Evolutionary conservation across 805 yeast species (phyloP).

Genomic region (Saccharomycopsis amapae): DNA sequence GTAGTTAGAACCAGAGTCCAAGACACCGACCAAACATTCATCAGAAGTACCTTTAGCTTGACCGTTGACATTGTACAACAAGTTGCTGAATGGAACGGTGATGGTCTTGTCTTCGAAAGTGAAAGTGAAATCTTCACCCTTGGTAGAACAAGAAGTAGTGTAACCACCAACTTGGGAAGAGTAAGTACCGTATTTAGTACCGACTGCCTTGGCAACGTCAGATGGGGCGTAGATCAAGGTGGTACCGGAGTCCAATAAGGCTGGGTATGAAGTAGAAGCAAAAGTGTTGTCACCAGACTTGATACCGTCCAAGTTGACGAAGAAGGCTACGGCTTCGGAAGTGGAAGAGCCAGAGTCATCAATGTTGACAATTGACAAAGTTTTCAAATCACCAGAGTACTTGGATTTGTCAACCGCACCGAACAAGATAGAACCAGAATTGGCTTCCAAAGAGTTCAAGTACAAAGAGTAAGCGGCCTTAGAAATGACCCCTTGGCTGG

Average conservation of each 20-base stretch:
- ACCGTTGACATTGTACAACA: slow-evolving; percentile 22
- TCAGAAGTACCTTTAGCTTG: slow-evolving; percentile 1
- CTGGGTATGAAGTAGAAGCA: slow-evolving; percentile 27
- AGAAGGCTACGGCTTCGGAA: slow-evolving; percentile 18
- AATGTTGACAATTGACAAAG: slow-evolving; percentile 25
- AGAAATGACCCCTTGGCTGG: slow-evolving; percentile 35
- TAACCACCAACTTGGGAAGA: slow-evolving; percentile 27
- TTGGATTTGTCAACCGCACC: slow-evolving; percentile 50
- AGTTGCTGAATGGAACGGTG: slow-evolving; percentile 39
- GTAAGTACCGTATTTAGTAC: slow-evolving; percentile 27
- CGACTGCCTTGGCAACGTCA: slow-evolving; percentile 25
- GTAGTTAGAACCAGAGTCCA: slow-evolving; percentile 14
- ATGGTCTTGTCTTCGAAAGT: slow-evolving; percentile 52
- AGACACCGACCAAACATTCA: slow-evolving; percentile 15
- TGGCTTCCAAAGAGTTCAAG: slow-evolving; percentile 29
- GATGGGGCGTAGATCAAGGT: slow-evolving; percentile 40
- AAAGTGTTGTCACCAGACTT: slow-evolving; percentile 26
- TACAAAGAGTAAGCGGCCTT: slow-evolving; percentile 41
- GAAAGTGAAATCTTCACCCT: slow-evolving; percentile 16
- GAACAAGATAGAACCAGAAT: slow-evolving; percentile 37
- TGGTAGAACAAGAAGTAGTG: slow-evolving; percentile 10
- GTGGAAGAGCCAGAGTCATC: slow-evolving; percentile 18
- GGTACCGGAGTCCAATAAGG: slow-evolving; percentile 41
- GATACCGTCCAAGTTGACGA: slow-evolving; percentile 15
- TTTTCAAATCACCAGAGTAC: slow-evolving; percentile 36